Conservation (phyloP, 441 rosid genomes). For the Populus trichocarpa region DNA sequence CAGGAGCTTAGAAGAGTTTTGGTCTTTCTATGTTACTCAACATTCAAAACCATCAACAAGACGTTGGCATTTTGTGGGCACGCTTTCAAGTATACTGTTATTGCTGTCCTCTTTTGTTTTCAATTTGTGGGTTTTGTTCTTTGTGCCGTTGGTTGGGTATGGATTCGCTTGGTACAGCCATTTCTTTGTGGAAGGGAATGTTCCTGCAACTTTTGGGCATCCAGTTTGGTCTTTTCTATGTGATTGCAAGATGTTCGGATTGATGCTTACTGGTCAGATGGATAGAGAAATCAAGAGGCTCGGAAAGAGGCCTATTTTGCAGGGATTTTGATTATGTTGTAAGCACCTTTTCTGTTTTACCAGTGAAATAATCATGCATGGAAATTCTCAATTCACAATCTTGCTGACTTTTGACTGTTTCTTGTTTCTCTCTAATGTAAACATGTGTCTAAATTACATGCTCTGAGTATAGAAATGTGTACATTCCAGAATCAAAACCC, state of each 20-base stretch:
- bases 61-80: slow-evolving; percentile 85
- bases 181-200: slow-evolving; percentile 88
- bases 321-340: slow-evolving; percentile 33
- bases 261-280: slow-evolving; percentile 92
- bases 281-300: slow-evolving; percentile 95
- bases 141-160: slow-evolving; percentile 81
- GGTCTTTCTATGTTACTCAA: slow-evolving; percentile 85
- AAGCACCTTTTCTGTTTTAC: slow-evolving; percentile 1
- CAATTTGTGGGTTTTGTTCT: slow-evolving; percentile 52
- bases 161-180: slow-evolving; percentile 94
- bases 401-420: slow-evolving; percentile 5
- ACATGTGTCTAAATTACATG: not conserved
- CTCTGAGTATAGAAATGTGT: too few relatives aligned
- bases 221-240: slow-evolving; percentile 89
- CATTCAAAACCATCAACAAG: slow-evolving; percentile 88
- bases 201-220: slow-evolving; percentile 84
- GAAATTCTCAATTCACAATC: not conserved
- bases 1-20: slow-evolving; percentile 89
- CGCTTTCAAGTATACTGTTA: slow-evolving; percentile 45
- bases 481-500: too few relatives aligned
- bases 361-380: slow-evolving; percentile 4
- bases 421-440: not conserved
- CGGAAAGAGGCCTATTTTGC: slow-evolving; percentile 82
- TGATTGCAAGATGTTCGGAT: slow-evolving; percentile 88
- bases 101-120: slow-evolving; percentile 55